Percentiles rank a stretch among this genome's conserved stretches.
phyloP scores from a whole-genome alignment of 2,329 filamentous ascomycete species.

The Aspergillus puulaauensis region DNA sequence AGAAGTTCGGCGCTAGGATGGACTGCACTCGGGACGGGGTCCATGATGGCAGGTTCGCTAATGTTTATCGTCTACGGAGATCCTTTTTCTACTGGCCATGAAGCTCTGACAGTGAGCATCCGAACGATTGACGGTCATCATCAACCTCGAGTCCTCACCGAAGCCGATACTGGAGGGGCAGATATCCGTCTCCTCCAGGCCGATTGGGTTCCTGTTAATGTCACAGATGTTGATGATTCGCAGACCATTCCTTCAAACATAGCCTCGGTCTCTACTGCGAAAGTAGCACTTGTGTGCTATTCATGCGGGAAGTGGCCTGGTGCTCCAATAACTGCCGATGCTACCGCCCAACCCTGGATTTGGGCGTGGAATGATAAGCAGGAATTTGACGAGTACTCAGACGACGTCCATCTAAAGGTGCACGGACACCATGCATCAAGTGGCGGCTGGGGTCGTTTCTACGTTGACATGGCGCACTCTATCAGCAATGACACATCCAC shows the following conservation, averaged over 20 bases:
- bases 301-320: slow-evolving; percentile 10
- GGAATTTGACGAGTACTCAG: slow-evolving; percentile 1
- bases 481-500: not conserved
- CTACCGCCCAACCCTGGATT: slow-evolving; percentile 9
- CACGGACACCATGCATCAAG: slow-evolving; percentile 1
- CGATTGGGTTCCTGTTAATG: not conserved
- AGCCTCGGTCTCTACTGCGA: not conserved
- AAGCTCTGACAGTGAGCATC: slow-evolving; percentile 7
- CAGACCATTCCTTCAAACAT: not conserved
- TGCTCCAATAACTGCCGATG: not conserved
- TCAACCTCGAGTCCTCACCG: not conserved
- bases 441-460: slow-evolving; percentile 10
- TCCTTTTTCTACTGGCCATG: slow-evolving; percentile 1
- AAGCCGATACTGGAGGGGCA: not conserved
- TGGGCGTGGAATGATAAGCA: slow-evolving; percentile 12
- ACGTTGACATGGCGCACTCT: slow-evolving; percentile 10
- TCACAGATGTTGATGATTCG: not conserved
- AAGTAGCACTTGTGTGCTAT: slow-evolving; percentile 7
- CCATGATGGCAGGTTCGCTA: slow-evolving; percentile 11
- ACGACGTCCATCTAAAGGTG: slow-evolving; percentile 1
- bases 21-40: slow-evolving; percentile 11
- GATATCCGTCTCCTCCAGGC: slow-evolving; percentile 3
- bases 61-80: slow-evolving; percentile 13
- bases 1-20: slow-evolving; percentile 9
- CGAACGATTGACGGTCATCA: slow-evolving; percentile 7